Base-by-base conservation (phyloP, 768 basidiomycete species). In the Suillus luteus region DNA sequence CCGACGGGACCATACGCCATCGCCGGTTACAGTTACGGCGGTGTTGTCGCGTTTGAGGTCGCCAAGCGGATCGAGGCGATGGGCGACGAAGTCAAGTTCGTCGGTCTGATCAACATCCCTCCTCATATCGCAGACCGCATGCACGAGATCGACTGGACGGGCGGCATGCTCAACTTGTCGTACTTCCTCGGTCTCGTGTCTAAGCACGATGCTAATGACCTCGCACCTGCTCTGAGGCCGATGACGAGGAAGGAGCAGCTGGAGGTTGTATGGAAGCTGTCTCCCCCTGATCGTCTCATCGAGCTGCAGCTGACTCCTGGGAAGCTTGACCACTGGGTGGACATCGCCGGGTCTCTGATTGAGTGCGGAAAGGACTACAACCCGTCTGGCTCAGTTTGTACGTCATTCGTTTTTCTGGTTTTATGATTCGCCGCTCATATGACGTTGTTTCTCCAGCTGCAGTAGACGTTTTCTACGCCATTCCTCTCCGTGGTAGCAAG, bases 111-210 rank as follows among this genome's bases (percentile, higher is more conserved):
- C 66, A 77, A 79, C 59, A 67, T 78, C 7, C 77, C 77, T 2
- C 77, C 78, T 10, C 68, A 75, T 64, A 77, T 79, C 61, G 72
- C 78, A 15, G 75, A 78, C 63, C 76, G 78, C 22, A 77, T 82
- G 79, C 73, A 73, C 62, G 79, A 81, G 65, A 72, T 82, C 49
- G 69, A 72, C 55, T 81, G 78, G 78, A 70, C 76, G 31, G 74
- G 79, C 10, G 77, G 77, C 49, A 70, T 81, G 65, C 69, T 81
- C 60, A 81, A 79, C 67, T 70, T 82, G 44, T 71, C 75, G 60
- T 76, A 78, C 68, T 80, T 82, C 73, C 73, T 82, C n/a, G 71
- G 74, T 38, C 75, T 82, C 44, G 58, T 72, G 38, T 64, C 55
- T 60, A 73, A 75, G 65, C 65, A 75, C 8, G 69, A 67, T 19